phyloP scores from a whole-genome alignment of 2,329 filamentous ascomycete species.

The Trichophyton equinum region DNA sequence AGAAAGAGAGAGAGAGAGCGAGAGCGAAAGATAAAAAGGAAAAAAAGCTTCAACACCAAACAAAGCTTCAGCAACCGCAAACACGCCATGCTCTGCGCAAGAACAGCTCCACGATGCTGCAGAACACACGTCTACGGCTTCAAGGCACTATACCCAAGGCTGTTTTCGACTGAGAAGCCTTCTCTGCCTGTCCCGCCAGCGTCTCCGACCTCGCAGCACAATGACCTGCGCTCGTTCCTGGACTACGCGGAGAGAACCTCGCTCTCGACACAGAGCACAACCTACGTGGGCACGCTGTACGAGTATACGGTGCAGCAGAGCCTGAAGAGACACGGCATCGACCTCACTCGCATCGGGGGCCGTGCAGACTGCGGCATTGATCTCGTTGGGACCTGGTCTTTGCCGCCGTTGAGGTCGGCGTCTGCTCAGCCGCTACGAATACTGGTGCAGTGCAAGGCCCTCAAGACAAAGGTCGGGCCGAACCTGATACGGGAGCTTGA shows the following conservation, averaged over 20 bases:
- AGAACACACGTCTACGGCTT: neutral
- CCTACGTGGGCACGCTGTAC: slow-evolving; percentile 36
- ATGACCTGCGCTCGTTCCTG: slow-evolving; percentile 30
- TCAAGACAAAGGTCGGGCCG: slow-evolving; percentile 31
- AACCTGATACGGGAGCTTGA: slow-evolving; percentile 36
- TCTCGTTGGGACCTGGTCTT: slow-evolving; percentile 35
- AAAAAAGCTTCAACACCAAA: neutral
- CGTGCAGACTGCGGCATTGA: slow-evolving; percentile 37
- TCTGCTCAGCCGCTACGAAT: slow-evolving; percentile 26
- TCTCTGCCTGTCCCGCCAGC: slow-evolving; percentile 21
- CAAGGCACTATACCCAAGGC: neutral
- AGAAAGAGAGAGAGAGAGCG: neutral
- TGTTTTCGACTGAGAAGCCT: neutral
- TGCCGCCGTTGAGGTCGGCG: slow-evolving; percentile 22
- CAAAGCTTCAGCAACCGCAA: neutral
- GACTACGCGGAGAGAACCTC: slow-evolving; percentile 27
- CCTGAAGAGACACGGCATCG: slow-evolving; percentile 29
- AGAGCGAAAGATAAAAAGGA: neutral
- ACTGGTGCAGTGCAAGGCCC: slow-evolving; percentile 37
- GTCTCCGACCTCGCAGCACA: slow-evolving; percentile 25
- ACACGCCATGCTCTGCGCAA: neutral
- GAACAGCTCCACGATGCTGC: neutral
- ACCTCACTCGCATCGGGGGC: slow-evolving; percentile 33
- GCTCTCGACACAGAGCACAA: slow-evolving; percentile 27
- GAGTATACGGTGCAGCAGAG: slow-evolving; percentile 34